Evolutionary conservation across 139 green algal genomes (phyloP), one percentile per base, ranked within the genome.

Genomic region (Monoraphidium neglectum): DNA sequence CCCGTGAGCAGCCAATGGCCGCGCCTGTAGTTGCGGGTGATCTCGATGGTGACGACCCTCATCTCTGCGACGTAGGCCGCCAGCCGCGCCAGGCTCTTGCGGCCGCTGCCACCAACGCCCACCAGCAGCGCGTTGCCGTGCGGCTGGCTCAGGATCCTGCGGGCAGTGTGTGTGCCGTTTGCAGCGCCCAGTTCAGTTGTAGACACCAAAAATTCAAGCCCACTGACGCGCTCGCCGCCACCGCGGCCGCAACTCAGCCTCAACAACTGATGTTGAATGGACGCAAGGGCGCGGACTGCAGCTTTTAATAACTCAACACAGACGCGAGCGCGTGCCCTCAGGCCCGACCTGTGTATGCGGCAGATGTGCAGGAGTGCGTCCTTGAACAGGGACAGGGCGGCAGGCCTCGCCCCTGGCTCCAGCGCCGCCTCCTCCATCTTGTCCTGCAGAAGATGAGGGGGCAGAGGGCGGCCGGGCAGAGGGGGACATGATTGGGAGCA

Each of bases 341-440:
- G 21, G 66, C 69, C 43, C 43, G 8, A 51, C 43, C 43, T 51
- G 43, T 51, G 43, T 51, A 79, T 79, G 49, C 86, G 87, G 84
- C 92, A 97, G 23, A 96, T 82, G 82, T 96, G 93, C 62, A 87
- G 71, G 68, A 96, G 74, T 1, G 93, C 93, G 72, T 97, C 92
- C 69, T 47, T 86, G 87, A 97, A 97, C 26, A 97, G 87, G 77
- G 95, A 90, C 56, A 97, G 77, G 84, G 95, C 90, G 88, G 96
- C 93, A 15, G 88, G 69, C 26, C 53, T 82, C 10, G 88, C 80
- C 32, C 92, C 92, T 12, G 92, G 88, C 86, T 95, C 90, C 32
- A 93, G 77, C 4, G 71, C 87, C 69, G 95, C 96, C 72, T 96
- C 92, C 79, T 96, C 90, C 46, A 96, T 82, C 83, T 90, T 92